These are phyloP conservation scores for Umbilicus rupestris DNA, from an alignment of 164 flowering plant genomes.

Conservation along the genomic window DNA sequence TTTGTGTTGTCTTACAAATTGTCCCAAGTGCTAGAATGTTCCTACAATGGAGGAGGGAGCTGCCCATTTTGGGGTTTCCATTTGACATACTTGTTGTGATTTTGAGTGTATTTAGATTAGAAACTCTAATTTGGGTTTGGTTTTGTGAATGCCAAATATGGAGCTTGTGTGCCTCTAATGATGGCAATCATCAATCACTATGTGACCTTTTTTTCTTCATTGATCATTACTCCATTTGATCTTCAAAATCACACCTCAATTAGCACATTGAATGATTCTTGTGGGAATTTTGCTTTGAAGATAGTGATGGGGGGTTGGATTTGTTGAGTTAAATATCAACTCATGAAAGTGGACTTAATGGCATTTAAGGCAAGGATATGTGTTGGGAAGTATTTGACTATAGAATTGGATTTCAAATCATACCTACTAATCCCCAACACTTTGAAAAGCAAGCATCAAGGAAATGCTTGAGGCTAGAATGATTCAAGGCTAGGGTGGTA, in stretches of 20 bases:
- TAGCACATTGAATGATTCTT: too few species aligned
- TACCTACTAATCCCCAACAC: conserved; percentile 1
- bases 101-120: too few species aligned
- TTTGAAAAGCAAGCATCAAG: neutral
- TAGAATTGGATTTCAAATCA: conserved; percentile 5
- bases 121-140: neutral
- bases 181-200: neutral
- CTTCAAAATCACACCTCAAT: conserved; percentile 3
- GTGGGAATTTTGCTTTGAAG: too few species aligned
- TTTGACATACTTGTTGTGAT: too few species aligned
- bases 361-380: neutral
- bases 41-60: too few species aligned
- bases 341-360: conserved; percentile 6
- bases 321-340: neutral
- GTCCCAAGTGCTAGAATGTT: neutral
- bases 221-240: conserved; percentile 3
- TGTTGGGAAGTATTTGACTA: neutral
- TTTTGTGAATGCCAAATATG: neutral
- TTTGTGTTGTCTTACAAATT: neutral
- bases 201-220: neutral
- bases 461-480: neutral
- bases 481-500: neutral
- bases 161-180: neutral
- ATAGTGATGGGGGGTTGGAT: neutral
- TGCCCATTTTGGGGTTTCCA: too few species aligned